phyloP scores from a whole-genome alignment of 805 yeast species.

The Scheffersomyces coipomensis region DNA sequence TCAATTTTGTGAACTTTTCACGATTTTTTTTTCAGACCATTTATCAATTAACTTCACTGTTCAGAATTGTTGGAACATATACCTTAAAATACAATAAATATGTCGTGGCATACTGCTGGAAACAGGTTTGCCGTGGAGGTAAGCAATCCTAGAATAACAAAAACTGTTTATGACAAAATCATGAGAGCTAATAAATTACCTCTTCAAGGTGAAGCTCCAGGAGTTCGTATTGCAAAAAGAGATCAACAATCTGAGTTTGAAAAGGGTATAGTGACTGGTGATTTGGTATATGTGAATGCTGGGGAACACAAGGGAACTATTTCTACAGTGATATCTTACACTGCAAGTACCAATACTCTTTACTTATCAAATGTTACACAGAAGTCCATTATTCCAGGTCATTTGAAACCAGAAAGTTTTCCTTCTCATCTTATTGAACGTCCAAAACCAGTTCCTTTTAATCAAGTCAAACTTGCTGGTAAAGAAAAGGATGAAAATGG shows the following conservation, averaged over 20 bases:
- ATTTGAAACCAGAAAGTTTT: conserved; percentile 71
- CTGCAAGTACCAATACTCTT: conserved; percentile 59
- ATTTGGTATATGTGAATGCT: conserved; percentile 66
- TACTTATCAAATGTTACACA: conserved; percentile 69
- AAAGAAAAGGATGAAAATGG: conserved; percentile 70
- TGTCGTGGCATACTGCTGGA: conserved; percentile 8
- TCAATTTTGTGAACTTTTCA: no score
- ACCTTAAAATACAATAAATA: no score
- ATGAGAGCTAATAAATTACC: background rate
- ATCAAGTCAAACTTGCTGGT: conserved; percentile 73
- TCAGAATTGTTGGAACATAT: no score
- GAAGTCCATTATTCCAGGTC: conserved; percentile 65
- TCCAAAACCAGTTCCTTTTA: conserved; percentile 61
- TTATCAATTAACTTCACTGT: no score
- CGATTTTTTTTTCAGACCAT: no score
- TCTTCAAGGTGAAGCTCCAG: background rate
- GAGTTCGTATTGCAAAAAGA: conserved; percentile 14
- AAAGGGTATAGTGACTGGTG: conserved; percentile 70
- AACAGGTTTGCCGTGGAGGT: conserved; percentile 19
- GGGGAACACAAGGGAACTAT: conserved; percentile 78
- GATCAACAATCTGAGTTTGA: conserved; percentile 43
- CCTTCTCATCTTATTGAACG: conserved; percentile 66
- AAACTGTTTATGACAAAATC: background rate
- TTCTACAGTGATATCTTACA: conserved; percentile 62
- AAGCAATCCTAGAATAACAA: background rate